Evolutionary conservation across 441 rosid species (phyloP).

Genomic region (Euphorbia corollata): DNA sequence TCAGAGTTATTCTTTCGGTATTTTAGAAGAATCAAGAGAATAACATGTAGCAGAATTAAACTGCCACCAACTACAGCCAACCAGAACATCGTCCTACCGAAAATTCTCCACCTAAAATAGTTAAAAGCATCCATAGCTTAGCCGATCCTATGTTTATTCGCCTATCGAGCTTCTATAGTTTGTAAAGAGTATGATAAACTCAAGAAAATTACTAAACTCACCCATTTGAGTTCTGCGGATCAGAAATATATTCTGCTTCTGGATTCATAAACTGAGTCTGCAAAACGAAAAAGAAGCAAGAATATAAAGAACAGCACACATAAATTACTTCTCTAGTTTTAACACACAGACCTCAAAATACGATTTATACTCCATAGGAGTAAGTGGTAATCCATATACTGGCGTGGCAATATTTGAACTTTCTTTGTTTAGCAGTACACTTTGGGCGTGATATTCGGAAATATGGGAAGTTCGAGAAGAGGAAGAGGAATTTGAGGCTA

Average conservation of each 20-base stretch:
- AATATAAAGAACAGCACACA: background rate
- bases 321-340: background rate
- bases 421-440: constrained; percentile 24
- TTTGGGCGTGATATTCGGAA: constrained; percentile 24
- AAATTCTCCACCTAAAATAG: constrained; percentile 72
- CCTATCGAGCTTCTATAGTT: background rate
- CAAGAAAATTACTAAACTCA: constrained; percentile 26
- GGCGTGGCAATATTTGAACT: constrained; percentile 31
- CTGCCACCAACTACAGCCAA: constrained; percentile 55
- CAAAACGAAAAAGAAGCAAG: constrained; percentile 1
- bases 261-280: constrained; percentile 66
- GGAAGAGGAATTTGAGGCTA: constrained; percentile 41
- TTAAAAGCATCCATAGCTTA: constrained; percentile 6
- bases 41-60: constrained; percentile 48
- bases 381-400: constrained; percentile 60
- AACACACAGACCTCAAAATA: constrained; percentile 62
- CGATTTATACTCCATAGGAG: constrained; percentile 56
- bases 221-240: constrained; percentile 49
- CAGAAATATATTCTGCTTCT: constrained; percentile 56
- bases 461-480: constrained; percentile 44
- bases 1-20: constrained; percentile 37
- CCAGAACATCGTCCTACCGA: constrained; percentile 85
- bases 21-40: constrained; percentile 47
- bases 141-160: background rate
- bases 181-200: constrained; percentile 4